Conservation (phyloP, 2,329 filamentous ascomycete genomes). For the Plenodomus tracheiphilus region DNA sequence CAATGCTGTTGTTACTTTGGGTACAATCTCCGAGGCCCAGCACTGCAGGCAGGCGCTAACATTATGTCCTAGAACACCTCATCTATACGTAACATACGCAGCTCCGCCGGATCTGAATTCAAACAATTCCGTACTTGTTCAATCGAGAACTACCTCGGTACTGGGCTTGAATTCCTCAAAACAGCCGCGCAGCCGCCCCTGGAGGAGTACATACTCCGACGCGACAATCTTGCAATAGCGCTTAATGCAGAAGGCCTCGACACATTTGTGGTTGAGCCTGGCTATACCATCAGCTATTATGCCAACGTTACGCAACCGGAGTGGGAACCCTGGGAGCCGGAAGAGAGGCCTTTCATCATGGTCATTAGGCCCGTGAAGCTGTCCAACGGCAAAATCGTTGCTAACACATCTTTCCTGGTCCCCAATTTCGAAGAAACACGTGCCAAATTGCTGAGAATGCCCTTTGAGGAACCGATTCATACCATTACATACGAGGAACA, state of each 20-base stretch:
- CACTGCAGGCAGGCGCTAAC: background rate
- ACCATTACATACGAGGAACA: constrained; percentile 67
- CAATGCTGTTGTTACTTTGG: background rate
- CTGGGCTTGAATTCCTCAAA: constrained; percentile 57
- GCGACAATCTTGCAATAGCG: constrained; percentile 60
- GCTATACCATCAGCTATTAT: constrained; percentile 68
- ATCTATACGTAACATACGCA: background rate
- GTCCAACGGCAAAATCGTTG: constrained; percentile 48
- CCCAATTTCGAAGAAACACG: constrained; percentile 65
- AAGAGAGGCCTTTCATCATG: constrained; percentile 67
- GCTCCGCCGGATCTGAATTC: constrained; percentile 6
- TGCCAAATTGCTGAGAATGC: constrained; percentile 62
- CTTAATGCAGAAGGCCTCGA: constrained; percentile 57
- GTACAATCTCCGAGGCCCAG: background rate
- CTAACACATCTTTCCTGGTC: constrained; percentile 62
- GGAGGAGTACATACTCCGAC: constrained; percentile 58
- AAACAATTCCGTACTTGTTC: constrained; percentile 54
- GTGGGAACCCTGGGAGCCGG: constrained; percentile 68
- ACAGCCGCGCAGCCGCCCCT: constrained; percentile 52
- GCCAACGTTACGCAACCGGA: constrained; percentile 63
- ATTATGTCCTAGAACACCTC: background rate
- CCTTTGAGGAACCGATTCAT: constrained; percentile 54
- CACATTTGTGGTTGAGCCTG: constrained; percentile 65
- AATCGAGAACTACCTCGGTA: constrained; percentile 54
- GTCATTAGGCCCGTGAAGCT: constrained; percentile 56